Conservation (phyloP, 1,139 yeast genomes). For the Spathaspora sp. region DNA sequence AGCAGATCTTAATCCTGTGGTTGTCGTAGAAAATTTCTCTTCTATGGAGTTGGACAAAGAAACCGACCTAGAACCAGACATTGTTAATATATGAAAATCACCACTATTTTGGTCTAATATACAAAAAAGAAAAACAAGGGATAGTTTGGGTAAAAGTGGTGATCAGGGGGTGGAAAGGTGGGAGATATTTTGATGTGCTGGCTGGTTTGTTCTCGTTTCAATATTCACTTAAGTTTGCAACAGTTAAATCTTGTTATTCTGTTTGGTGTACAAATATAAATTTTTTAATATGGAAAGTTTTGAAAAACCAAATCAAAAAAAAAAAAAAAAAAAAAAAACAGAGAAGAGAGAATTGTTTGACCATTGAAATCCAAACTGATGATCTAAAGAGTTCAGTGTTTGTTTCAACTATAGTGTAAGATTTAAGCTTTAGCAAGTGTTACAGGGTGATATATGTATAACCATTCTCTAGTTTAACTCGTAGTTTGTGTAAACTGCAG, state of each 20-base stretch:
- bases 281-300: not conserved
- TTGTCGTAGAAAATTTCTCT: constrained; percentile 16
- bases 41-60: constrained; percentile 19
- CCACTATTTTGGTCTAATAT: constrained; percentile 1
- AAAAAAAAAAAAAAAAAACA: not conserved
- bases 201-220: not conserved
- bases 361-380: too few relatives aligned
- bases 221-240: too few relatives aligned
- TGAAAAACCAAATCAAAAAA: not conserved
- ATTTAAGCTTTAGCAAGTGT: too few relatives aligned
- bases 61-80: constrained; percentile 16
- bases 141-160: not conserved
- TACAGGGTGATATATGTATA: too few relatives aligned
- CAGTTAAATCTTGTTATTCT: not conserved
- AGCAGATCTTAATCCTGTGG: constrained; percentile 19
- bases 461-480: too few relatives aligned
- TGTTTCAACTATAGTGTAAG: too few relatives aligned
- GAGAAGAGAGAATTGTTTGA: too few relatives aligned
- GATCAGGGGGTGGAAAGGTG: not conserved
- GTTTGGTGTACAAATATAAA: not conserved
- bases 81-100: not conserved
- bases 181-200: not conserved
- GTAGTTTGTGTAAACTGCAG: too few relatives aligned
- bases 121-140: not conserved
- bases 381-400: too few relatives aligned